Percentiles rank a stretch among this genome's conserved stretches.
Evolutionary conservation across 257 asterid genomes (phyloP).

Genomic region (Solanum ossicruentum): DNA sequence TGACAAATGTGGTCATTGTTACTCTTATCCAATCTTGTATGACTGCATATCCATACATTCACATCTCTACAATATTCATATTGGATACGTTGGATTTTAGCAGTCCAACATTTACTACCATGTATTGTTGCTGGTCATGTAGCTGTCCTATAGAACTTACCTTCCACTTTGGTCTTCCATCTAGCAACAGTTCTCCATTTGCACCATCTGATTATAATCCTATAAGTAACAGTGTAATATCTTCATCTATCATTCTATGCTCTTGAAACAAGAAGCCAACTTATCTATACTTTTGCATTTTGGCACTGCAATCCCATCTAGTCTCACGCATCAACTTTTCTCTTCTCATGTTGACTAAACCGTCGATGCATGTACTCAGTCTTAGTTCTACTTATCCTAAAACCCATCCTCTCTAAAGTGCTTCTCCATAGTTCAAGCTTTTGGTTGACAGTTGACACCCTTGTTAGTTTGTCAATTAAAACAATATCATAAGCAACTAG

Average conservation of each 20-base stretch:
- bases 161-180: neutral
- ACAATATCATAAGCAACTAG: neutral
- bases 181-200: neutral
- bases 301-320: neutral
- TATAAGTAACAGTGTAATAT: neutral
- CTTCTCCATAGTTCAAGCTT: neutral
- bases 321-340: neutral
- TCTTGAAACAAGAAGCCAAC: neutral
- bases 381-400: neutral
- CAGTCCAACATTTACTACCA: neutral
- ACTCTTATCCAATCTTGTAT: neutral
- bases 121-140: neutral
- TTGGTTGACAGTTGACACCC: no score
- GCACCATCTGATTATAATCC: neutral
- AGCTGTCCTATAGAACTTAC: neutral
- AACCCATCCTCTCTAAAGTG: neutral
- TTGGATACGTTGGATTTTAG: neutral
- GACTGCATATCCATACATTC: neutral
- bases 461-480: neutral
- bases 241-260: neutral
- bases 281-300: neutral
- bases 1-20: neutral
- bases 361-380: neutral
- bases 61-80: neutral
- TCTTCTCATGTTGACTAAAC: neutral